phyloP scores from a whole-genome alignment of 208 protist species.

The Jaenimonas drosophilae region DNA sequence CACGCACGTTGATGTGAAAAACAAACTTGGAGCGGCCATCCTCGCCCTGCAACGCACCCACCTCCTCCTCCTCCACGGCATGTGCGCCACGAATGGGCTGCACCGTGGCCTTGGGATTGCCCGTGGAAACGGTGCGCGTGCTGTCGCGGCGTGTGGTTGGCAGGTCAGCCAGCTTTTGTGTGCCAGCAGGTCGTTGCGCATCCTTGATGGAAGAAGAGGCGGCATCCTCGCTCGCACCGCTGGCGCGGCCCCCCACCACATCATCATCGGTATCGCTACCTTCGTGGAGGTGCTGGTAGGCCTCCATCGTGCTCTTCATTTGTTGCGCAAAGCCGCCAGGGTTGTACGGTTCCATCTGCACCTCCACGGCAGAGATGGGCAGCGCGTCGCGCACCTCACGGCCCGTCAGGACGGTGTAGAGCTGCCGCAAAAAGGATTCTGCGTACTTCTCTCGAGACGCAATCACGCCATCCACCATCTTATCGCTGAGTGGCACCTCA shows the following conservation, averaged over 20 bases:
- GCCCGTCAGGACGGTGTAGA: constrained; percentile 78
- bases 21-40: constrained; percentile 4
- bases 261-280: background rate
- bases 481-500: constrained; percentile 44
- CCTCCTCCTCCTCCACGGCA: background rate
- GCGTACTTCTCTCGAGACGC: constrained; percentile 52
- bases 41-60: background rate
- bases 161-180: background rate
- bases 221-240: background rate
- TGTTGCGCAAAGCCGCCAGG: constrained; percentile 2
- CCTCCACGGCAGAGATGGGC: constrained; percentile 15
- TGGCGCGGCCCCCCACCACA: background rate
- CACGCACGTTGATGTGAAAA: constrained; percentile 7
- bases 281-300: background rate
- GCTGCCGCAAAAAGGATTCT: constrained; percentile 49
- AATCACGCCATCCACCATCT: constrained; percentile 79
- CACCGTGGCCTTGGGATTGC: background rate
- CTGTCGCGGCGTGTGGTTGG: too few relatives aligned
- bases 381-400: constrained; percentile 32
- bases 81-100: background rate
- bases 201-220: background rate
- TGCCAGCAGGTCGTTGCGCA: too few relatives aligned
- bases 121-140: background rate
- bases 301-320: constrained; percentile 5
- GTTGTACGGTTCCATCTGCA: constrained; percentile 8